Conservation (phyloP, 148 eudicot species). For the Rhododendron mucronatum region DNA sequence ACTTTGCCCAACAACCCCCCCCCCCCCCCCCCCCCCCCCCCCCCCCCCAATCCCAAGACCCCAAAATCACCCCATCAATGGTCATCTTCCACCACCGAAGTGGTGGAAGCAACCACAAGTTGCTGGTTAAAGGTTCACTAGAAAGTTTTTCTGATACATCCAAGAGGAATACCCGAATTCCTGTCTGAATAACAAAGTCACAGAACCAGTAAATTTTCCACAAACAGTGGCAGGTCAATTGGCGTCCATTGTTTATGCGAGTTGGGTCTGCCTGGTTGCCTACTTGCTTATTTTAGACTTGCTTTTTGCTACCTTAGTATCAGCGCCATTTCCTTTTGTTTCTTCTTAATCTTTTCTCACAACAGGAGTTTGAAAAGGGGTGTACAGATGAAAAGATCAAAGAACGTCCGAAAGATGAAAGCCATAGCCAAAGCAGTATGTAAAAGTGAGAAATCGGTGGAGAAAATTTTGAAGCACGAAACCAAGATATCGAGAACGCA, state of each 20-base stretch:
- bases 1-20: too few species aligned
- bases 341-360: not conserved
- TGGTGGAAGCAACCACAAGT: too few species aligned
- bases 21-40: too few species aligned
- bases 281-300: not conserved
- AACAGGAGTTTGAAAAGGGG: constrained; percentile 63
- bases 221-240: not conserved
- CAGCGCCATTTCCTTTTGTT: not conserved
- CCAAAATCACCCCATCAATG: too few species aligned
- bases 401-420: constrained; percentile 76
- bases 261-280: not conserved
- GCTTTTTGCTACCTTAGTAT: not conserved
- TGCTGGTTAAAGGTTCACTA: not conserved
- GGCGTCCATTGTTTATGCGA: not conserved
- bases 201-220: not conserved
- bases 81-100: too few species aligned
- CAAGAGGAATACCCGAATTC: not conserved
- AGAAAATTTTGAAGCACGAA: constrained; percentile 54
- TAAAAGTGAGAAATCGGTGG: constrained; percentile 44
- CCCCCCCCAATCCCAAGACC: too few species aligned
- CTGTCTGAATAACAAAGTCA: not conserved
- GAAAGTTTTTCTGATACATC: not conserved
- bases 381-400: constrained; percentile 84
- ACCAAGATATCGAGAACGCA: constrained; percentile 58
- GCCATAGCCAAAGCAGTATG: constrained; percentile 85